Evolutionary conservation across 1,284 basidiomycete genomes (phyloP), one percentile per base, ranked within the genome.

Genomic region (Trametes pubescens): DNA sequence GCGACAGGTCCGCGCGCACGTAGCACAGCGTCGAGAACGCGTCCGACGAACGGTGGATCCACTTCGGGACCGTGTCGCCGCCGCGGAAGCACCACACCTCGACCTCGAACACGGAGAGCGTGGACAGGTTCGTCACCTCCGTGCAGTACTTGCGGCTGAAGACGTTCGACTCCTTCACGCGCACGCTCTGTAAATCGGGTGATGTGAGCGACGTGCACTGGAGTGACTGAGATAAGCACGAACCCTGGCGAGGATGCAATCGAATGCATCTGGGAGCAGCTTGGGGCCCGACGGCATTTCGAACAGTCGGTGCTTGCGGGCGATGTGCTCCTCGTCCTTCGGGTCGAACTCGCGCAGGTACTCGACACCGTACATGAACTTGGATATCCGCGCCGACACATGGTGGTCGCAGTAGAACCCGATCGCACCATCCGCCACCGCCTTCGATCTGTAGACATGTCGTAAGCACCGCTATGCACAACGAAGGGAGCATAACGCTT

Each of bases 331-430:
- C 18, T 83, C 81, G 73, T 92, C 87, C 43, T 80, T 80, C 2
- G 81, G 76, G 72, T 93, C 84, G 71, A 84, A 86, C 67, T 90
- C 87, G 10, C 90, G 84, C 22, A 92, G 77, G 72, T 86, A 92
- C 73, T 92, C 90, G 51, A 92, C 90, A 21, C 91, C 91, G 71
- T 92, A 93, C 84, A 91, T 87, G 73, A 88, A 91, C 73, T 84
- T 91, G 47, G 89, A 88, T 78, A 92, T 86, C 44, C 91, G 84
- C 37, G 90, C 89, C 8, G 88, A 89, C 65, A 92, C 90, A 69
- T 91, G 88, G 65, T 92, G 91, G 72, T 93, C 91, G 68, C 88
- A 90, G 75, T 91, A 92, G 76, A 92, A 93, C 14, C 91, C 90
- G 66, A 92, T 86, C 1, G 90, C 90, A 21, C 91, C 91, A 69